Evolutionary conservation across 352 stramenopile species (phyloP).

Genomic region (Phytopythium delawarense): DNA sequence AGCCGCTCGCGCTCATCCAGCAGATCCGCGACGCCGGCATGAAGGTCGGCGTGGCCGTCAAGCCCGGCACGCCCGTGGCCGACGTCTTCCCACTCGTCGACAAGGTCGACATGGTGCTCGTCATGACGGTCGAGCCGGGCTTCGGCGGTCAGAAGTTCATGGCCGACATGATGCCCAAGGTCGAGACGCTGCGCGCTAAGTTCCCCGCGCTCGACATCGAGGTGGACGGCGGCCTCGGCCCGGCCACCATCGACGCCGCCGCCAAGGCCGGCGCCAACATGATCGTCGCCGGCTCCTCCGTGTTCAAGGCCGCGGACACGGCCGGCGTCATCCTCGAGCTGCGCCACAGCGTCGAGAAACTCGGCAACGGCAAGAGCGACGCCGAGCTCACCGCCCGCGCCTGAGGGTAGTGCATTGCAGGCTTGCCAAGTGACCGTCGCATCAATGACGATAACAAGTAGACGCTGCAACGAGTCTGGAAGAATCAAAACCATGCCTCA

Average conservation of each 20-base stretch:
- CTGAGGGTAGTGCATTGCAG: background rate
- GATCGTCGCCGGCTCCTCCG: slow-evolving; percentile 95
- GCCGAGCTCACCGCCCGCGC: slow-evolving; percentile 34
- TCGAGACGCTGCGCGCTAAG: slow-evolving; percentile 82
- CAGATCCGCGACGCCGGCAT: slow-evolving; percentile 88
- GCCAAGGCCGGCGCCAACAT: slow-evolving; percentile 95
- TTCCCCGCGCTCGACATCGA: slow-evolving; percentile 96
- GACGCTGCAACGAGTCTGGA: background rate
- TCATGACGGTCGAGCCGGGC: slow-evolving; percentile 98
- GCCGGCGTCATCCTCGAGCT: slow-evolving; percentile 72
- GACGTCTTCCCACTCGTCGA: slow-evolving; percentile 79
- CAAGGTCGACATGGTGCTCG: slow-evolving; percentile 93
- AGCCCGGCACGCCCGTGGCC: slow-evolving; percentile 92
- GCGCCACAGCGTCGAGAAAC: slow-evolving; percentile 77
- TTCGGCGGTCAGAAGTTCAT: slow-evolving; percentile 98
- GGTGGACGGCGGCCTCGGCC: slow-evolving; percentile 95
- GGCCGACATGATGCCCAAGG: slow-evolving; percentile 94
- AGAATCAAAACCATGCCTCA: background rate
- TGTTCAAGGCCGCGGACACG: slow-evolving; percentile 86
- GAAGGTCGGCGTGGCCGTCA: slow-evolving; percentile 95
- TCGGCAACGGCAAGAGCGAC: slow-evolving; percentile 72
- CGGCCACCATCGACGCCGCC: slow-evolving; percentile 91
- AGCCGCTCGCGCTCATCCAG: slow-evolving; percentile 73
- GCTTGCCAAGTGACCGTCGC: too few species aligned
- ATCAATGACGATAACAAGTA: background rate